A percentile compares a stretch with the other conserved stretches of the same genome.
These are phyloP conservation scores for Epichloe elymi DNA, from an alignment of 2,329 filamentous ascomycete genomes.

Conservation along the genomic window DNA sequence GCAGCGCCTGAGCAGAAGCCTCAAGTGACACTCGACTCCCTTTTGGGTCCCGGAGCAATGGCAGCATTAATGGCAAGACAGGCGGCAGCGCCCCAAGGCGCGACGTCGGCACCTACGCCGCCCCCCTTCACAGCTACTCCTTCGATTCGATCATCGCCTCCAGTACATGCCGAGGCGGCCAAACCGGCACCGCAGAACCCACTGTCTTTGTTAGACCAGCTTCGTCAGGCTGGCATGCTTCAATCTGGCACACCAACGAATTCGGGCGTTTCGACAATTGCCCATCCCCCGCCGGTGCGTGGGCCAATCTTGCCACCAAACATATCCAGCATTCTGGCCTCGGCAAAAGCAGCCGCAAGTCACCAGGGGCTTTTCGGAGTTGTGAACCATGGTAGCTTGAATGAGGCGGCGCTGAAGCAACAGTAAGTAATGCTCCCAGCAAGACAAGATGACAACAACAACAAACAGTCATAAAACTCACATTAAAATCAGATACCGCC, in stretches of 20 bases:
- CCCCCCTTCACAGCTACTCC: conserved; percentile 22
- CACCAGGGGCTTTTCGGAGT: conserved; percentile 17
- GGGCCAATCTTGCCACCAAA: conserved; percentile 21
- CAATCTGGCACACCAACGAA: conserved; percentile 29
- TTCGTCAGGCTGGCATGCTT: conserved; percentile 57
- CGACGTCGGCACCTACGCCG: conserved; percentile 27
- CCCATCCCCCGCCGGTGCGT: conserved; percentile 16
- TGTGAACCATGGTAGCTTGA: conserved; percentile 44
- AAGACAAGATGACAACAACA: conserved; percentile 12
- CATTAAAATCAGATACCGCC: conserved; percentile 41
- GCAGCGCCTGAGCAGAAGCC: conserved; percentile 19
- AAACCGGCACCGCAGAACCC: conserved; percentile 28
- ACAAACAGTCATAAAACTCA: conserved; percentile 7
- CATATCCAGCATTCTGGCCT: conserved; percentile 23
- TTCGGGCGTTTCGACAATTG: conserved; percentile 20
- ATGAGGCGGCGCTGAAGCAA: conserved; percentile 53
- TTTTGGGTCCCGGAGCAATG: conserved; percentile 47
- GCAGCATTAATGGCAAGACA: conserved; percentile 44
- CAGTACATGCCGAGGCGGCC: conserved; percentile 25
- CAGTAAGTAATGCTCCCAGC: conserved; percentile 37
- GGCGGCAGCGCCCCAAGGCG: conserved; percentile 34
- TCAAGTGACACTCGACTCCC: conserved; percentile 40
- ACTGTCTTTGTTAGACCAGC: conserved; percentile 50
- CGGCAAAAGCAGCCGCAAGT: conserved; percentile 15
- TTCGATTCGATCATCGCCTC: conserved; percentile 35